Base-by-base conservation (phyloP, 2,329 filamentous ascomycete species). In the Akanthomyces lecanii region DNA sequence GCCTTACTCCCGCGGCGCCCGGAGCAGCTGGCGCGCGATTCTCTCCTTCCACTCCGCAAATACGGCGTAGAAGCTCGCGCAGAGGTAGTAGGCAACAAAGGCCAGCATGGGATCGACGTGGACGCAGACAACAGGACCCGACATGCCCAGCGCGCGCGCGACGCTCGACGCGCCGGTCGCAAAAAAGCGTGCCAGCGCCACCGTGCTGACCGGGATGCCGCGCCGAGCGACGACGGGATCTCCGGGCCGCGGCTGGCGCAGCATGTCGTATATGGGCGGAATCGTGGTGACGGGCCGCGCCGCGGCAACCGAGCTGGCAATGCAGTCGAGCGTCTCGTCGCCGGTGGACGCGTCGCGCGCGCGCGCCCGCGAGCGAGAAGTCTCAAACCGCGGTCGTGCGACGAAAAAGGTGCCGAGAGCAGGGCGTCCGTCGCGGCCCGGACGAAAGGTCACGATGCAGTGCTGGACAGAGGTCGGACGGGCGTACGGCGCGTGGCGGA, bases 211-310 rank as follows among this genome's bases (percentile, higher is more conserved):
- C 1, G 28, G 40, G 42, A 56, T 44, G 40, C 60, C 60, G 2
- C 5, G 51, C 14, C 28, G 40, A 1, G 38, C 50, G 18, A 16
- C 5, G 2, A 38, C 10, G 25, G n/a, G n/a, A 7, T 62, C 59
- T 14, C 33, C 50, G 12, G 7, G 4, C 0, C 51, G 44, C 23
- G 60, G 44, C 44, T 28, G 52, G 6, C 14, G 52, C 21, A 40
- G 53, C 61, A 51, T 51, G 52, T 57, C 44, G 53, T 50, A 50
- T 25, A 62, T 51, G 40, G 61, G 61, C 45, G 61, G 61, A 44
- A 56, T 56, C 10, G 18, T 36, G 44, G 42, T 5, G 5, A 47
- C 12, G 51, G 14, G 42, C 10, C 45, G 45, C 4, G 55, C 57
- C 7, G 57, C 47, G 33, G 57, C 57, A 16, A 60, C 25, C 36